Evolutionary conservation across 495 filamentous ascomycete genomes (phyloP), one percentile per base, ranked within the genome.

Genomic region (Parathielavia appendiculata): DNA sequence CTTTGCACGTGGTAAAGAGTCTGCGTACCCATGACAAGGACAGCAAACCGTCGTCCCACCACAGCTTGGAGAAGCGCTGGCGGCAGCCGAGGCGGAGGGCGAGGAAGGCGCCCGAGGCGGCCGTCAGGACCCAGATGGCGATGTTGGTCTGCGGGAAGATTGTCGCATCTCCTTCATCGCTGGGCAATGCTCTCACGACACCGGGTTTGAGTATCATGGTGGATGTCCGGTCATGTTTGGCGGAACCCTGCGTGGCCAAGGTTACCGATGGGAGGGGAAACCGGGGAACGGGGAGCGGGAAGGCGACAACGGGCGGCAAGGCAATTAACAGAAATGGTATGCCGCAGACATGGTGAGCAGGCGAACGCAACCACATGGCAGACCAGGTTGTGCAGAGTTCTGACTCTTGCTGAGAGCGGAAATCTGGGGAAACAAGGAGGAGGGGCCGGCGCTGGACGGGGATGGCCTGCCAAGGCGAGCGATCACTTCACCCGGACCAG

Each of bases 41-140:
- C 32, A 64, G 57, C 44, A 64, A 22, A 5, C 23, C 8, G 23
- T 64, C 62, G 19, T 64, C 62, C 58, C 59, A 64, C 54, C 58
- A 61, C 35, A 56, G 14, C 38, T 51, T 36, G 4, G 62, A 60
- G 47, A 58, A 58, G 23, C 36, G 50, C 2, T 51, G 39, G 3
- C 62, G 58, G 48, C 62, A 64, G 44, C 45, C 58, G 32, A 61
- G 47, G 40, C 62, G 62, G 17, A 58, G 40, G n/a, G 19, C 4
- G 38, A 64, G 62, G 47, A 64, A 64, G 26, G 32, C 47, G 19
- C 44, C 59, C 20, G 62, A 55, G 11, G 49, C 54, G 44, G n/a
- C 11, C n/a, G 57, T 62, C 34, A 64, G 23, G 32, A 62, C 39
- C 62, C 62, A 64, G 43, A 59, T 34, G 55, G 62, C 62, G 55